Percentiles rank a stretch among this genome's conserved stretches.
These are phyloP conservation scores for Lepidium sativum DNA, from an alignment of 345 rosid species.

Conservation along the genomic window DNA sequence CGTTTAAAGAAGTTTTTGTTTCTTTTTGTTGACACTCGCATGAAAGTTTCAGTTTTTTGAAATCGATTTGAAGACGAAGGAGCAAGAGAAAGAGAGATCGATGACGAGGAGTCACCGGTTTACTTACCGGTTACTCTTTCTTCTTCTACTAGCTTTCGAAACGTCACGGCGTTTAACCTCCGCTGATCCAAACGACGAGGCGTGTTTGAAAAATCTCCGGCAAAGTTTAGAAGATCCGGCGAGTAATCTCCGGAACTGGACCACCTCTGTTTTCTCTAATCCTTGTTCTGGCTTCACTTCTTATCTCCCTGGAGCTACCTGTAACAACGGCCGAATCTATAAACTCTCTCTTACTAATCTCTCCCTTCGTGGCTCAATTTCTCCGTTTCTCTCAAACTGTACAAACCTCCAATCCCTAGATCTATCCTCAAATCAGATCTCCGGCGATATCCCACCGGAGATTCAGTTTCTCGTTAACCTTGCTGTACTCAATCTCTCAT, in stretches of 20 bases:
- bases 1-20: not conserved
- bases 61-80: not conserved
- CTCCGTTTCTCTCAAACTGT: slow-evolving; percentile 79
- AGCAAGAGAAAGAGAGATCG: not conserved
- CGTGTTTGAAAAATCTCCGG: slow-evolving; percentile 49
- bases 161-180: slow-evolving; percentile 23
- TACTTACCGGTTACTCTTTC: slow-evolving; percentile 22
- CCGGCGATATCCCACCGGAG: slow-evolving; percentile 77
- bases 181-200: slow-evolving; percentile 73
- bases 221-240: slow-evolving; percentile 57
- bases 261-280: slow-evolving; percentile 42
- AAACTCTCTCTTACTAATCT: slow-evolving; percentile 77
- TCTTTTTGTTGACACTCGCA: slow-evolving; percentile 4
- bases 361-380: slow-evolving; percentile 73
- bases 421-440: slow-evolving; percentile 69
- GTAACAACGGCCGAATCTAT: slow-evolving; percentile 93
- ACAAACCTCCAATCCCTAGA: slow-evolving; percentile 88
- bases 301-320: slow-evolving; percentile 68
- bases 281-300: slow-evolving; percentile 85
- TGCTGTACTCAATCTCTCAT: slow-evolving; percentile 86
- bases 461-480: slow-evolving; percentile 77
- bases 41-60: slow-evolving; percentile 6
- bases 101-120: slow-evolving; percentile 31
- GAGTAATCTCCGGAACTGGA: slow-evolving; percentile 77
- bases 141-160: slow-evolving; percentile 22